Percentiles rank a stretch among this genome's conserved stretches.
These are phyloP conservation scores for Adansonia digitata DNA, from an alignment of 345 rosid genomes.

Conservation along the genomic window DNA sequence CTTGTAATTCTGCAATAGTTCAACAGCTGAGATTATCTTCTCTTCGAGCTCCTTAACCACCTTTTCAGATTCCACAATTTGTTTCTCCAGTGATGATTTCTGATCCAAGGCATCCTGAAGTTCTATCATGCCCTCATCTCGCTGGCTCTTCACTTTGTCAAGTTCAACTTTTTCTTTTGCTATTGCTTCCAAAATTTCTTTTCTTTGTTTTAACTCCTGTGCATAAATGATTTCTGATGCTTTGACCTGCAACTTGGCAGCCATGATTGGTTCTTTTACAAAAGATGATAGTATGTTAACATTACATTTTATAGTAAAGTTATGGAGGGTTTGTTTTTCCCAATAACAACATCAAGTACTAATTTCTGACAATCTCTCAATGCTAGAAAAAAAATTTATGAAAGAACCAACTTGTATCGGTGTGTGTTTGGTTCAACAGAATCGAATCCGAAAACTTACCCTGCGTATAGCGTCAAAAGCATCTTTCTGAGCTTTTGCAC, in stretches of 20 bases:
- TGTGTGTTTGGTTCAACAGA: neutral
- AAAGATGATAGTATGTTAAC: neutral
- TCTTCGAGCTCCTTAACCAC: constrained; percentile 55
- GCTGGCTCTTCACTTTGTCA: constrained; percentile 42
- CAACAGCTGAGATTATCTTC: constrained; percentile 79
- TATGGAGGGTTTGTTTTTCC: neutral
- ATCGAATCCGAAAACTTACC: constrained; percentile 34
- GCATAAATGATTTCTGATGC: constrained; percentile 49
- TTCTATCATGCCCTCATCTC: constrained; percentile 44
- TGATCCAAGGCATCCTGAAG: constrained; percentile 41
- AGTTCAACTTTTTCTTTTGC: constrained; percentile 53
- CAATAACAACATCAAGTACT: neutral
- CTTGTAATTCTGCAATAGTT: constrained; percentile 55
- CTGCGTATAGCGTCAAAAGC: constrained; percentile 59
- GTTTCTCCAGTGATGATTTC: constrained; percentile 46
- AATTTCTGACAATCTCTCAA: neutral
- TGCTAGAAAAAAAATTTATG: neutral
- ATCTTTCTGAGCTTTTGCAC: constrained; percentile 62
- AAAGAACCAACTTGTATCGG: neutral
- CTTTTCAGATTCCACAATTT: constrained; percentile 53
- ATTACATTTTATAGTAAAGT: neutral
- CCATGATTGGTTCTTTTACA: constrained; percentile 5
- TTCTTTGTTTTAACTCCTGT: constrained; percentile 67
- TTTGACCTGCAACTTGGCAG: constrained; percentile 42
- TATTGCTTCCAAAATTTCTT: constrained; percentile 56